A percentile compares a stretch with the other conserved stretches of the same genome.
Conservation (phyloP, 139 green algal genomes). For the Coelastrella sp. region DNA sequence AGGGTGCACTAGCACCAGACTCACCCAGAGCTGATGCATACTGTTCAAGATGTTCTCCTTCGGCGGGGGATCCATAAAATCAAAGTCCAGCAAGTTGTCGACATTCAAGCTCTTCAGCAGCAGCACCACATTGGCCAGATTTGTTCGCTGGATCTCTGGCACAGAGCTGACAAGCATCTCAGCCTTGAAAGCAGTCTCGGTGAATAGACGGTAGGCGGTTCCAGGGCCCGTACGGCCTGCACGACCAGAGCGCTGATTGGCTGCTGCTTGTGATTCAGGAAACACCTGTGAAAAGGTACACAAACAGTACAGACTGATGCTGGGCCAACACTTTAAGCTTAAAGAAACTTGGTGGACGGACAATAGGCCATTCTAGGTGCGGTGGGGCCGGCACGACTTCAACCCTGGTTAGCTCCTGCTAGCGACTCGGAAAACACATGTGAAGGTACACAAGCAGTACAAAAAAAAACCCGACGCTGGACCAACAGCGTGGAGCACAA, state of each 20-base stretch:
- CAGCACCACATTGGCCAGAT: constrained; percentile 98
- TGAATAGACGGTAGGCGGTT: constrained; percentile 81
- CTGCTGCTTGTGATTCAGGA: constrained; percentile 87
- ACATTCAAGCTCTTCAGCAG: constrained; percentile 97
- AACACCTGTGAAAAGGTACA: constrained; percentile 79
- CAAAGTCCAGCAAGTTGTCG: constrained; percentile 97
- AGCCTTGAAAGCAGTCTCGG: constrained; percentile 50
- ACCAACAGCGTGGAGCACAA: too few species aligned
- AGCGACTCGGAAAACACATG: too few species aligned
- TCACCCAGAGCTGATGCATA: constrained; percentile 98
- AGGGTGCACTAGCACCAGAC: too few species aligned
- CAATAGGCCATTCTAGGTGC: too few species aligned
- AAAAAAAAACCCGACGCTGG: too few species aligned
- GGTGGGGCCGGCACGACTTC: too few species aligned
- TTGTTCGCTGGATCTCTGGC: constrained; percentile 99
- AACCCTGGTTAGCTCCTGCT: too few species aligned
- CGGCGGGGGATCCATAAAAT: constrained; percentile 96
- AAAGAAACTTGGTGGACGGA: too few species aligned
- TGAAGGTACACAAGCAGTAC: too few species aligned
- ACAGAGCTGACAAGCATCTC: constrained; percentile 89
- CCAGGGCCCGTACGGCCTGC: constrained; percentile 95
- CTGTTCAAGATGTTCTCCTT: constrained; percentile 97
- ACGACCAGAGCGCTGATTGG: constrained; percentile 90
- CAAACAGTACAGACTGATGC: neutral
- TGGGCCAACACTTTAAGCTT: too few species aligned